These are phyloP conservation scores for Sideroxylon spinosum DNA, from an alignment of 179 eudicot species.

Conservation along the genomic window DNA sequence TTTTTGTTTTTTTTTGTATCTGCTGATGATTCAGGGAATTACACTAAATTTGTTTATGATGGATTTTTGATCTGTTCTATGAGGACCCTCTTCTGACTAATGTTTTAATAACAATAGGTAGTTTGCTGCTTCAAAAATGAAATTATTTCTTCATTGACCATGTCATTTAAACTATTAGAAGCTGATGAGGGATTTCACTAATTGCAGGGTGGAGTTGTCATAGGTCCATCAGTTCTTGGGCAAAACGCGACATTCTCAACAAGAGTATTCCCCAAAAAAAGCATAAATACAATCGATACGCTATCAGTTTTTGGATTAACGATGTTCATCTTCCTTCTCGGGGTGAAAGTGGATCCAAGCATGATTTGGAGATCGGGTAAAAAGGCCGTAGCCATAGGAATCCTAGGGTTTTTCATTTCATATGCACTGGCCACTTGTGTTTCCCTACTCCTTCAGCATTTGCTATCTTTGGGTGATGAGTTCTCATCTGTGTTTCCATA, in stretches of 20 bases:
- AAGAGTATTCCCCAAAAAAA: conserved; percentile 34
- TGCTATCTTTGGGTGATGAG: conserved; percentile 30
- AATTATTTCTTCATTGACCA: not conserved
- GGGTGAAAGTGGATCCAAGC: conserved; percentile 44
- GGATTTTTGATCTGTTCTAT: not conserved
- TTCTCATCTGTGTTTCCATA: conserved; percentile 30
- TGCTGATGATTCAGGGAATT: not conserved
- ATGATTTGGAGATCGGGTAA: conserved; percentile 42
- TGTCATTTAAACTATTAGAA: not conserved
- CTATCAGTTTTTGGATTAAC: conserved; percentile 40
- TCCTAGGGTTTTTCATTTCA: conserved; percentile 34
- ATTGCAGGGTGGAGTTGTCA: conserved; percentile 52
- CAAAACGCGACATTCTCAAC: conserved; percentile 26
- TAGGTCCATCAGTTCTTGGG: conserved; percentile 56
- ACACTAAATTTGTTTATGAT: not conserved
- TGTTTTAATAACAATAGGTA: not conserved
- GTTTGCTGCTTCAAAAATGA: not conserved
- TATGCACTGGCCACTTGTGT: conserved; percentile 34
- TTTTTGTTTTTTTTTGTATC: not conserved
- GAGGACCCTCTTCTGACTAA: not conserved
- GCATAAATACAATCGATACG: conserved; percentile 37
- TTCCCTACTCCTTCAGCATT: conserved; percentile 29
- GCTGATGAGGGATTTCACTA: not conserved
- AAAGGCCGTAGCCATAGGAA: conserved; percentile 43
- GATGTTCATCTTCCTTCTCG: conserved; percentile 41